A percentile compares a stretch with the other conserved stretches of the same genome.
Evolutionary conservation across 1,139 yeast genomes (phyloP).

Genomic region (Yamadazyma pseudoaaseri): DNA sequence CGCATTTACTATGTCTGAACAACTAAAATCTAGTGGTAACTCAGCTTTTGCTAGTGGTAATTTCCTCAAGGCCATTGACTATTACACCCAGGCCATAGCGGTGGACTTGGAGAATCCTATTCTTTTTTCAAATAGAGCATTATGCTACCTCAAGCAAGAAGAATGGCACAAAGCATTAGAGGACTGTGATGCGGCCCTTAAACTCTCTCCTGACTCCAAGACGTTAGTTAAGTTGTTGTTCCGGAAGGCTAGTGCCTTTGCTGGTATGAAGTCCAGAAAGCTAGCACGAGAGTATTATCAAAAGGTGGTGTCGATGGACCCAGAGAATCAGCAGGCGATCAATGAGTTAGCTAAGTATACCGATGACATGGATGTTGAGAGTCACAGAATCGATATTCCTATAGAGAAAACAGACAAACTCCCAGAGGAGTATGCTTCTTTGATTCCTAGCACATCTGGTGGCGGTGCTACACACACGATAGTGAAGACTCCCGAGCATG

Average conservation of each 20-base stretch:
- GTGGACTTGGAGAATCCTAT: slow-evolving; percentile 58
- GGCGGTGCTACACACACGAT: neutral
- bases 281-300: slow-evolving; percentile 37
- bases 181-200: slow-evolving; percentile 62
- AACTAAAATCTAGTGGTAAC: slow-evolving; percentile 60
- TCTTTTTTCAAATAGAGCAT: slow-evolving; percentile 77
- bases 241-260: slow-evolving; percentile 53
- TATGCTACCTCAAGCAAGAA: slow-evolving; percentile 59
- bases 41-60: slow-evolving; percentile 56
- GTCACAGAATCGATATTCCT: slow-evolving; percentile 24
- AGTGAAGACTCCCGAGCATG: slow-evolving; percentile 7
- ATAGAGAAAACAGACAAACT: slow-evolving; percentile 45
- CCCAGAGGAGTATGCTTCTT: slow-evolving; percentile 30
- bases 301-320: slow-evolving; percentile 46
- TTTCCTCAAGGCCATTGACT: slow-evolving; percentile 54
- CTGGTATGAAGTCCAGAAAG: slow-evolving; percentile 27
- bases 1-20: slow-evolving; percentile 5
- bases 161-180: slow-evolving; percentile 56
- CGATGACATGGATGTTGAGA: slow-evolving; percentile 4
- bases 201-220: slow-evolving; percentile 27
- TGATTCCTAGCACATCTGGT: neutral
- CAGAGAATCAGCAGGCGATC: slow-evolving; percentile 35
- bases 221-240: slow-evolving; percentile 53
- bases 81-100: slow-evolving; percentile 66
- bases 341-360: slow-evolving; percentile 20